These are phyloP conservation scores for Knufia fluminis DNA, from an alignment of 2,329 filamentous ascomycete species.

Conservation along the genomic window DNA sequence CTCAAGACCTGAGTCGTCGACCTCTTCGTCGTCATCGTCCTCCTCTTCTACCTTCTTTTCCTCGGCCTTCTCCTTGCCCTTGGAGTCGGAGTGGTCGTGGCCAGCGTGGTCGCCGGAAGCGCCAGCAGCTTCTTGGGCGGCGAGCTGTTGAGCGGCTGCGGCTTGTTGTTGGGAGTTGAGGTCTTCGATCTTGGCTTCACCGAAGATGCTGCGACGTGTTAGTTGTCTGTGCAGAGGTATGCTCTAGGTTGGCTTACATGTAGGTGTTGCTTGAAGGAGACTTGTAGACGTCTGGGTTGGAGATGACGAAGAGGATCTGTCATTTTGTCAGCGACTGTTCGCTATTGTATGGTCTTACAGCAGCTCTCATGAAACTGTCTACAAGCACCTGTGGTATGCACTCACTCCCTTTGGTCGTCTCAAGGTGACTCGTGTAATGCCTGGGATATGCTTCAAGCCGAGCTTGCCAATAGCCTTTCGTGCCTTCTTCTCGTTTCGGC, in stretches of 20 bases:
- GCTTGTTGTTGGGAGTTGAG: constrained; percentile 97
- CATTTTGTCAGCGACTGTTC: constrained; percentile 8
- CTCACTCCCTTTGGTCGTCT: constrained; percentile 98
- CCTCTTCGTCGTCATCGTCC: constrained; percentile 91
- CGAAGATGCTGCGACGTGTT: constrained; percentile 67
- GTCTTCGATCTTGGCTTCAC: constrained; percentile 99
- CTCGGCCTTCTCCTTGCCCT: constrained; percentile 58
- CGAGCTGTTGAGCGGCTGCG: constrained; percentile 89
- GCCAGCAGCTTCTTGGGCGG: constrained; percentile 55
- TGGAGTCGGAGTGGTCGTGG: constrained; percentile 46
- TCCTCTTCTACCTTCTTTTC: constrained; percentile 61
- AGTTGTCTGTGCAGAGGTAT: constrained; percentile 15
- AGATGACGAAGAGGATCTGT: constrained; percentile 98
- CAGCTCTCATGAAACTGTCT: too few species aligned
- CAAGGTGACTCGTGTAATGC: constrained; percentile 96
- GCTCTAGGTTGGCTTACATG: constrained; percentile 61
- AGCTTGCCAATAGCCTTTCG: constrained; percentile 99
- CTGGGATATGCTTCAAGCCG: constrained; percentile 88
- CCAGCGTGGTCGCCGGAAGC: constrained; percentile 46
- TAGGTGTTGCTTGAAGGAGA: constrained; percentile 98
- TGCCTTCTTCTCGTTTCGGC: constrained; percentile 99
- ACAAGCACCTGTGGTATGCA: too few species aligned
- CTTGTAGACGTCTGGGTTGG: constrained; percentile 99
- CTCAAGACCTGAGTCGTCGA: constrained; percentile 88
- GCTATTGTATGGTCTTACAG: too few species aligned